A percentile compares a stretch with the other conserved stretches of the same genome.
phyloP scores from a whole-genome alignment of 306 rosid genomes.

The Prosopis cineraria region DNA sequence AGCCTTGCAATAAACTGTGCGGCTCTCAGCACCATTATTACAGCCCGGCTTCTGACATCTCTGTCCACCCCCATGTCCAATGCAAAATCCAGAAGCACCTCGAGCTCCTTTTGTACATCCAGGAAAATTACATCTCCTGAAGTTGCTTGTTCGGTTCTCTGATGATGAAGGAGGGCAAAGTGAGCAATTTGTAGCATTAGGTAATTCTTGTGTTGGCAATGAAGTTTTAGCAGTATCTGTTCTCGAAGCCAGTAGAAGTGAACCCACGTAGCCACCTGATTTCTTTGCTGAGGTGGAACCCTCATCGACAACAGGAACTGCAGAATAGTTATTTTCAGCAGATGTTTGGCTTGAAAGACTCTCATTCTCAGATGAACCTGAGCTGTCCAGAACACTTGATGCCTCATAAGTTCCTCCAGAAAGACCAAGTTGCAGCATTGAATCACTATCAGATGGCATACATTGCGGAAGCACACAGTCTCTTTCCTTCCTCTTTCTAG shows the following conservation, averaged over 20 bases:
- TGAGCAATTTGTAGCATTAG: not conserved
- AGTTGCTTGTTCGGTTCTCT: not conserved
- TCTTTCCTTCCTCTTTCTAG: not conserved
- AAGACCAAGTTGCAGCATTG: conserved; percentile 12
- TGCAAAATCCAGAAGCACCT: not conserved
- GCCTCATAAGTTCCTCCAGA: not conserved
- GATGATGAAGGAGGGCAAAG: not conserved
- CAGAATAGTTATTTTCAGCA: not conserved
- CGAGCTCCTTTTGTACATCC: not conserved
- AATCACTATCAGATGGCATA: not conserved
- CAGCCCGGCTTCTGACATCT: conserved; percentile 4
- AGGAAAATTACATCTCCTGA: not conserved
- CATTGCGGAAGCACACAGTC: not conserved
- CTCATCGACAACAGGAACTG: not conserved
- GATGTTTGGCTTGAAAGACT: not conserved
- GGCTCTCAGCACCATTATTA: not conserved
- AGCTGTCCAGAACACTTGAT: not conserved
- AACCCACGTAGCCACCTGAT: not conserved
- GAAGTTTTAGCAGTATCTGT: not conserved
- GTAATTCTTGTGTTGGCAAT: not conserved
- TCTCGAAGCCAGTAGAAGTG: not conserved
- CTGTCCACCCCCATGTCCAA: not conserved
- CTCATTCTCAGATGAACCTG: conserved; percentile 1
- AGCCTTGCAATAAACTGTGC: not conserved
- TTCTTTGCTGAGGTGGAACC: conserved; percentile 1